These are phyloP conservation scores for Candida golubevii DNA, from an alignment of 805 yeast genomes.

Conservation along the genomic window DNA sequence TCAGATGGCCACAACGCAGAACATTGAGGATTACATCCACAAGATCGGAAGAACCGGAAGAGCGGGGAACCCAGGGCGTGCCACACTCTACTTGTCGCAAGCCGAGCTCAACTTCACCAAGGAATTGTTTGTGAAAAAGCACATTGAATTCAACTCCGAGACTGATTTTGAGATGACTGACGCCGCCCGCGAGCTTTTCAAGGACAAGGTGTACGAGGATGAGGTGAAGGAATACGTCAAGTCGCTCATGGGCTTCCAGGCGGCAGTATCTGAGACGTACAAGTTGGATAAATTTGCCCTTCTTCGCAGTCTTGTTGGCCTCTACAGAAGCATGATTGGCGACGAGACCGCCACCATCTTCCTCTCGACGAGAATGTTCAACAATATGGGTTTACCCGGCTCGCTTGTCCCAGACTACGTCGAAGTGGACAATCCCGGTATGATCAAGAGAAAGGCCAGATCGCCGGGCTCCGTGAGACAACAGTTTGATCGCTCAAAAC, in stretches of 20 bases:
- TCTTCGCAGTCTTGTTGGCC: constrained; percentile 9
- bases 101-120: constrained; percentile 55
- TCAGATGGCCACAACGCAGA: constrained; percentile 75
- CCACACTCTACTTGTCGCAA: constrained; percentile 54
- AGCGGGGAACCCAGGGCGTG: constrained; percentile 76
- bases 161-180: constrained; percentile 36
- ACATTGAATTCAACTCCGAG: constrained; percentile 49
- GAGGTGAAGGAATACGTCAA: constrained; percentile 23
- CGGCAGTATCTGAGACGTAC: constrained; percentile 20
- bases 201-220: constrained; percentile 17
- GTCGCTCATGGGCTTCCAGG: constrained; percentile 27
- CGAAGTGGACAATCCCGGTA: constrained; percentile 13
- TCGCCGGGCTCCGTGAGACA: constrained; percentile 7
- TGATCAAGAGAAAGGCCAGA: constrained; percentile 7
- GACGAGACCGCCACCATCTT: constrained; percentile 9
- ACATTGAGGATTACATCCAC: constrained; percentile 78
- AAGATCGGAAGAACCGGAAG: constrained; percentile 96
- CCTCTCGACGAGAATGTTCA: constrained; percentile 10
- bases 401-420: constrained; percentile 15
- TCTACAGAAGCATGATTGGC: constrained; percentile 9
- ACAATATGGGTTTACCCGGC: constrained; percentile 15
- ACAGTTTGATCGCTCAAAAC: constrained; percentile 6
- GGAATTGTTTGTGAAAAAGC: constrained; percentile 45
- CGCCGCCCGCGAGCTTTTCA: constrained; percentile 24
- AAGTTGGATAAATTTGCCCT: constrained; percentile 8